These are phyloP conservation scores for Leccinum cinnamomeum DNA, from an alignment of 1,284 basidiomycete species.

Conservation along the genomic window DNA sequence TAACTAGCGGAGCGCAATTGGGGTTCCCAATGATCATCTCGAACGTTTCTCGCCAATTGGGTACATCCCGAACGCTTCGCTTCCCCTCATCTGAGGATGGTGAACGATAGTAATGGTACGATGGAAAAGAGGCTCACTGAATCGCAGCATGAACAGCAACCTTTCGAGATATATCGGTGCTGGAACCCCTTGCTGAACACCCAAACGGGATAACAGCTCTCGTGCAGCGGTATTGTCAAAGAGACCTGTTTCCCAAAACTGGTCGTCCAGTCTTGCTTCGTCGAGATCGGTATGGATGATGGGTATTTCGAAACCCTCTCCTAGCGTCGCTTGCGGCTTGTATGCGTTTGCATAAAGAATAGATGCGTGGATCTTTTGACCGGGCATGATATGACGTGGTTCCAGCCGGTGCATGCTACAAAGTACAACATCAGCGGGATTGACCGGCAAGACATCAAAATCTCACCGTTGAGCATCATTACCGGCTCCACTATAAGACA, in stretches of 20 bases:
- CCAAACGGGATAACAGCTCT: slow-evolving; percentile 15
- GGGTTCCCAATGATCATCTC: slow-evolving; percentile 10
- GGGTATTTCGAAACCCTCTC: no score
- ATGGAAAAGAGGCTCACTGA: slow-evolving; percentile 15
- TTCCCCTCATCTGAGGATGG: slow-evolving; percentile 25
- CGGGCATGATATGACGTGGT: no score
- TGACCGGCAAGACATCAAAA: not conserved
- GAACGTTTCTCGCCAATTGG: slow-evolving; percentile 12
- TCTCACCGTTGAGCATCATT: slow-evolving; percentile 21
- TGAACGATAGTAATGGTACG: not conserved
- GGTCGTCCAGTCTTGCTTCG: no score
- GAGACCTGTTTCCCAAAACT: no score
- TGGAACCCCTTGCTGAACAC: slow-evolving; percentile 10
- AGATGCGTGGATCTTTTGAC: no score
- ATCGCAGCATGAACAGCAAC: slow-evolving; percentile 32
- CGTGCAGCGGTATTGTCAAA: slow-evolving; percentile 12
- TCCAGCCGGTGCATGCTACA: no score
- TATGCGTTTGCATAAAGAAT: no score
- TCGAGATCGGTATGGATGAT: no score
- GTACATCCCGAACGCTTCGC: slow-evolving; percentile 15
- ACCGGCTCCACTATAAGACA: slow-evolving; percentile 18
- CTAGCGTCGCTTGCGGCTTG: no score
- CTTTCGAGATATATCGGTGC: slow-evolving; percentile 27
- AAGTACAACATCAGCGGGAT: not conserved
- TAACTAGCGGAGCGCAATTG: slow-evolving; percentile 16